Conservation (phyloP, 1,284 basidiomycete species). For the Bjerkandera adusta region DNA sequence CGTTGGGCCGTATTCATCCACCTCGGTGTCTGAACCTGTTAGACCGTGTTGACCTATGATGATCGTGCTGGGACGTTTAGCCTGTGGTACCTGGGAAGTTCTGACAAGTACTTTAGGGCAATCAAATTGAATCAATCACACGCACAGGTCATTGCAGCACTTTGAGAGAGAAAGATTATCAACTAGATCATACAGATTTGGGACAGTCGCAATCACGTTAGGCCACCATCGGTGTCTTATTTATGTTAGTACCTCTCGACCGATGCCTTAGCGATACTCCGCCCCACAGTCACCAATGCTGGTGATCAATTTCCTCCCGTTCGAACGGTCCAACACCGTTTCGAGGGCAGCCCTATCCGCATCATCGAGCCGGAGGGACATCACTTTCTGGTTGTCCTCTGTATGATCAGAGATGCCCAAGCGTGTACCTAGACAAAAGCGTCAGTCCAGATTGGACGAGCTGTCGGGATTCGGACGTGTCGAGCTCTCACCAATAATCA, state of each 20-base stretch:
- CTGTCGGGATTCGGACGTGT: neutral
- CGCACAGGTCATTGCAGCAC: too few species aligned
- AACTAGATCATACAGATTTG: too few species aligned
- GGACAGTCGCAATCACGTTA: too few species aligned
- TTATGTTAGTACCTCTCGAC: too few species aligned
- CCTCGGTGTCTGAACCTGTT: neutral
- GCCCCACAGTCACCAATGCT: constrained; percentile 79
- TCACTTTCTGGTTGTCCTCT: constrained; percentile 65
- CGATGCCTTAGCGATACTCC: constrained; percentile 68
- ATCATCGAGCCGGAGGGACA: constrained; percentile 52
- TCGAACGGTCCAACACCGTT: constrained; percentile 54
- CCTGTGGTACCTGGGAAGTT: too few species aligned
- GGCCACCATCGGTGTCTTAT: too few species aligned
- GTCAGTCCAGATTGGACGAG: constrained; percentile 3
- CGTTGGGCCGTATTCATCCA: constrained; percentile 2
- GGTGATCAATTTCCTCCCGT: constrained; percentile 57
- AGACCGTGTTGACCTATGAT: too few species aligned
- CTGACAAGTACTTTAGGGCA: too few species aligned
- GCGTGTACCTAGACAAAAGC: constrained; percentile 58
- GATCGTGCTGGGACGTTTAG: too few species aligned
- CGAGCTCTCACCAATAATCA: constrained; percentile 62
- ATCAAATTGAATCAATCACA: too few species aligned
- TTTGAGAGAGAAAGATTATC: too few species aligned
- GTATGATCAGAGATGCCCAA: constrained; percentile 75
- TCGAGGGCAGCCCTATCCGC: constrained; percentile 63